phyloP scores from a whole-genome alignment of 371 early-diverging fungal genomes.

The Saksenaea oblongispora region DNA sequence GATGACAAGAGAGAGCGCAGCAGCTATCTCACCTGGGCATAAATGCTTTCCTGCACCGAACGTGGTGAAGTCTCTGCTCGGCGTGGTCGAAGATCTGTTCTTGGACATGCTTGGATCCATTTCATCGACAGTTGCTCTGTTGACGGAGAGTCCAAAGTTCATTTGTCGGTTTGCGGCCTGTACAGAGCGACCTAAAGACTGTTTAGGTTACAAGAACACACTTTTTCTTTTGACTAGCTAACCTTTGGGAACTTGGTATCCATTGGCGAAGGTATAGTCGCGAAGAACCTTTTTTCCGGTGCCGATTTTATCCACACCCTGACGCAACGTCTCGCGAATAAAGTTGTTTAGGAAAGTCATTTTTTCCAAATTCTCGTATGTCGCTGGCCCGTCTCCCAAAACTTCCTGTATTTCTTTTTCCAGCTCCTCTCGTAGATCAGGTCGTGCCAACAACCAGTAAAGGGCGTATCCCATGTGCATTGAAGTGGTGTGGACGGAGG shows the following conservation, averaged over 20 bases:
- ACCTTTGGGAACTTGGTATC: slow-evolving; percentile 40
- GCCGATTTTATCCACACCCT: slow-evolving; percentile 35
- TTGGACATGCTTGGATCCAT: slow-evolving; percentile 30
- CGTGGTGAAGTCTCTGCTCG: slow-evolving; percentile 28
- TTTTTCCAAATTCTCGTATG: slow-evolving; percentile 20
- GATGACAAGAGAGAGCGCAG: background rate
- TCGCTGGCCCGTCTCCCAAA: slow-evolving; percentile 25
- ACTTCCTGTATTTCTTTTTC: slow-evolving; percentile 32
- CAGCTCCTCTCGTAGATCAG: slow-evolving; percentile 25
- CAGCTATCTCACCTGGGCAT: slow-evolving; percentile 22
- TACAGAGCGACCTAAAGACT: slow-evolving; percentile 20
- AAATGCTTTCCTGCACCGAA: slow-evolving; percentile 42
- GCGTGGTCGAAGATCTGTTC: slow-evolving; percentile 18
- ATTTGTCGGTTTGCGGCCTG: slow-evolving; percentile 24
- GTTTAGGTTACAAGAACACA: background rate
- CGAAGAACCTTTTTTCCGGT: slow-evolving; percentile 25
- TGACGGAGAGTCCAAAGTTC: slow-evolving; percentile 26
- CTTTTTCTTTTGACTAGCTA: background rate
- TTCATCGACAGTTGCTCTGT: slow-evolving; percentile 13
- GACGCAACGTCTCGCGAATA: slow-evolving; percentile 35
- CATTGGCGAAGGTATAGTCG: slow-evolving; percentile 36
- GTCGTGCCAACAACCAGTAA: slow-evolving; percentile 38
- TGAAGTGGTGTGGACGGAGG: slow-evolving; percentile 42
- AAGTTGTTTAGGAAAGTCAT: slow-evolving; percentile 39
- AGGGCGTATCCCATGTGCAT: slow-evolving; percentile 26